phyloP scores from a whole-genome alignment of 2,329 filamentous ascomycete species.

The Penicillium sp. region DNA sequence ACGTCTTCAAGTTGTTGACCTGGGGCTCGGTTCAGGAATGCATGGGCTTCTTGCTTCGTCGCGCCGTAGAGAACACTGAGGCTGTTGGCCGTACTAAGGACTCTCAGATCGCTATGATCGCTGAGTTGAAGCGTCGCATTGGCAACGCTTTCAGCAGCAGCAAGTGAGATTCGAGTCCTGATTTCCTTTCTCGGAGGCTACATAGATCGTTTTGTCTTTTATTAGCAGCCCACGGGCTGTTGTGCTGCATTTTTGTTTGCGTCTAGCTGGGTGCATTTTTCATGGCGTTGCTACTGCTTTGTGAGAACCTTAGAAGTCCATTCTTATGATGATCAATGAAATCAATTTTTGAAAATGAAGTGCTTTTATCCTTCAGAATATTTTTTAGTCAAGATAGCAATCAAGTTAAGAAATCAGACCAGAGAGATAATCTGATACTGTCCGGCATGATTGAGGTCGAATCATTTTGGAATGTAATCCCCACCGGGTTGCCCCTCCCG shows the following conservation, averaged over 20 bases:
- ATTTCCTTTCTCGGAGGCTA: constrained; percentile 1
- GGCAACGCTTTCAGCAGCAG: constrained; percentile 23
- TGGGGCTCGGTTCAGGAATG: constrained; percentile 63
- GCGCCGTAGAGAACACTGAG: constrained; percentile 72
- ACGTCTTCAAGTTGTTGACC: constrained; percentile 59
- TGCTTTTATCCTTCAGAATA: background rate
- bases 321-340: constrained; percentile 22
- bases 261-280: constrained; percentile 27
- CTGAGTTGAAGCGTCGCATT: constrained; percentile 37
- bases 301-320: background rate
- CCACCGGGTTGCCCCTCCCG: constrained; percentile 7
- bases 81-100: constrained; percentile 56
- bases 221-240: constrained; percentile 5
- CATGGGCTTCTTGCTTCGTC: constrained; percentile 60
- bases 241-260: constrained; percentile 19
- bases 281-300: constrained; percentile 6
- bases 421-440: background rate
- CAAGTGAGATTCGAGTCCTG: constrained; percentile 14
- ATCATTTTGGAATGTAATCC: background rate
- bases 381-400: background rate
- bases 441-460: background rate
- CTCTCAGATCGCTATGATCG: constrained; percentile 40
- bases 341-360: background rate
- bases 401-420: background rate
- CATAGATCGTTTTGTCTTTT: constrained; percentile 2